phyloP scores from a whole-genome alignment of 2,329 filamentous ascomycete genomes.

The Waltergamsia citrina region DNA sequence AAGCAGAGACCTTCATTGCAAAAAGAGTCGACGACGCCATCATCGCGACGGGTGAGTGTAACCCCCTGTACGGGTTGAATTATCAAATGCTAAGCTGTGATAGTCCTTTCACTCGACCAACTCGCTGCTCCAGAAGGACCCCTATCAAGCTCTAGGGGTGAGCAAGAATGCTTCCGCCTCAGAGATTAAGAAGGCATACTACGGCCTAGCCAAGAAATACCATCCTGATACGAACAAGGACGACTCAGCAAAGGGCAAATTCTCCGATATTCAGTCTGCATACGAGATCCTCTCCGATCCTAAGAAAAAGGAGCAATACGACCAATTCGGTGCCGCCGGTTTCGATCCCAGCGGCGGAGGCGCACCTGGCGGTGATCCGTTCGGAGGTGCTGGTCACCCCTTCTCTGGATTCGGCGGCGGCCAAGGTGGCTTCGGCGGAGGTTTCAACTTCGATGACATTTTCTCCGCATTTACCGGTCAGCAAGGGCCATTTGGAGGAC shows the following conservation, averaged over 20 bases:
- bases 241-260: slow-evolving; percentile 83
- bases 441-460: slow-evolving; percentile 94
- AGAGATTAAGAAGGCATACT: slow-evolving; percentile 98
- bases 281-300: slow-evolving; percentile 92
- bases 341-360: slow-evolving; percentile 71
- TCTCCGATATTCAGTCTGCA: slow-evolving; percentile 82
- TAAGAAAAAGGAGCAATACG: slow-evolving; percentile 86
- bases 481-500: slow-evolving; percentile 42
- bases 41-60: slow-evolving; percentile 17
- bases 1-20: slow-evolving; percentile 8
- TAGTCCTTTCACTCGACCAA: slow-evolving; percentile 54
- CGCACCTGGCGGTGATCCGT: slow-evolving; percentile 49
- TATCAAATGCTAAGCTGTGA: neutral
- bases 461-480: slow-evolving; percentile 75
- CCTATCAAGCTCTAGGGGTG: slow-evolving; percentile 81
- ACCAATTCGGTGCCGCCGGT: slow-evolving; percentile 79
- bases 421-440: slow-evolving; percentile 56
- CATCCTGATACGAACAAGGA: slow-evolving; percentile 99
- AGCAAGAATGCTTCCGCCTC: slow-evolving; percentile 67
- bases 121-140: slow-evolving; percentile 55
- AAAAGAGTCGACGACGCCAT: slow-evolving; percentile 4
- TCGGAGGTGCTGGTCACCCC: slow-evolving; percentile 54
- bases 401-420: slow-evolving; percentile 48
- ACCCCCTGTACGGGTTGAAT: neutral
- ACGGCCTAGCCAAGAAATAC: slow-evolving; percentile 92